Conservation (phyloP, 176 grass and related monocot genomes). For the Hsuehochloa calcarea region DNA sequence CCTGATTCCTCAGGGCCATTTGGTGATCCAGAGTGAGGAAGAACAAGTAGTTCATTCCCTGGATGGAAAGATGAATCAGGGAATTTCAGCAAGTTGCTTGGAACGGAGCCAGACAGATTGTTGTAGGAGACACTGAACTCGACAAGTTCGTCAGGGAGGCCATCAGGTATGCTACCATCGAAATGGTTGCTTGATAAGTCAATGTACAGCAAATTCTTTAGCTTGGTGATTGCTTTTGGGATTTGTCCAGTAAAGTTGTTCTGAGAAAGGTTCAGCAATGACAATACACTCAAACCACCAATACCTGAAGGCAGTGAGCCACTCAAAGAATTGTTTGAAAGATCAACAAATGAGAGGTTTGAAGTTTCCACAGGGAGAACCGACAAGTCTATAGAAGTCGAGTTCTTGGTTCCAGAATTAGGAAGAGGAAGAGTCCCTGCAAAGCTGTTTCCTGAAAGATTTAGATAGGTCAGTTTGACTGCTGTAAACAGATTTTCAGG, state of each 20-base stretch:
- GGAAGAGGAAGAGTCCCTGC: conserved; percentile 52
- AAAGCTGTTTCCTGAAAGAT: conserved; percentile 79
- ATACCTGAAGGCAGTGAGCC: conserved; percentile 55
- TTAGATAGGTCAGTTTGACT: conserved; percentile 60
- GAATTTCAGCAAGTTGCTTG: conserved; percentile 74
- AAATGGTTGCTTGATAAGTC: conserved; percentile 83
- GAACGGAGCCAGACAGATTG: conserved; percentile 71
- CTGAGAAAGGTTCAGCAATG: conserved; percentile 49
- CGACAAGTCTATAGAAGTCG: conserved; percentile 33
- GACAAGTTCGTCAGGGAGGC: conserved; percentile 59
- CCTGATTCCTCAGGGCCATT: conserved; percentile 30
- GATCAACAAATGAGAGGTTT: conserved; percentile 76
- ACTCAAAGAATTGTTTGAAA: conserved; percentile 71
- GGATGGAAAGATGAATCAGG: conserved; percentile 92
- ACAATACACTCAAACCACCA: conserved; percentile 51
- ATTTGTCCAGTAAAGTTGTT: conserved; percentile 78
- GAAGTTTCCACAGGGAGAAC: conserved; percentile 45
- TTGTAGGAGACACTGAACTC: conserved; percentile 84
- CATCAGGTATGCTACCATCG: conserved; percentile 63
- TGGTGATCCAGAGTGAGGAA: conserved; percentile 48
- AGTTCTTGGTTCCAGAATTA: conserved; percentile 37
- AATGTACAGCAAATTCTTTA: conserved; percentile 60
- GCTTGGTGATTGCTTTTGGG: conserved; percentile 54
- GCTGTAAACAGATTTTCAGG: conserved; percentile 63
- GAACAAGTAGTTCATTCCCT: conserved; percentile 70